These are phyloP conservation scores for Talaromyces thailandensis DNA, from an alignment of 495 filamentous ascomycete genomes.

Conservation along the genomic window DNA sequence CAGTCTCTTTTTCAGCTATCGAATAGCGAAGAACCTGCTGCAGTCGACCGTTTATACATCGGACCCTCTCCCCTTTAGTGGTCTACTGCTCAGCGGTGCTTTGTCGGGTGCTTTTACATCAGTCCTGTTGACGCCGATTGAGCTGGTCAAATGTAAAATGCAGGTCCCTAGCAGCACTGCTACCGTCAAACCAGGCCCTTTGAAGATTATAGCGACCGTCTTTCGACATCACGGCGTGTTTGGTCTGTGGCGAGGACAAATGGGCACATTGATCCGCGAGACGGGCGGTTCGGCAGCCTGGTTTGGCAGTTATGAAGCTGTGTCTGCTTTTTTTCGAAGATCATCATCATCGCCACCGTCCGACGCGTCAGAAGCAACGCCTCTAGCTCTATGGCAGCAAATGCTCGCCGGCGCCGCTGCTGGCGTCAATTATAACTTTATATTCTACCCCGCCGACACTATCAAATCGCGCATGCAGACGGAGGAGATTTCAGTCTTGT, in stretches of 20 bases:
- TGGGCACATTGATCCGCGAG: conserved; percentile 89
- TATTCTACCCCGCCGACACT: conserved; percentile 95
- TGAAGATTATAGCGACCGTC: conserved; percentile 62
- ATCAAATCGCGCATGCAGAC: conserved; percentile 97
- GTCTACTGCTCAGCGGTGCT: conserved; percentile 67
- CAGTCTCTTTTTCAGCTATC: conserved; percentile 84
- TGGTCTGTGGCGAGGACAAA: conserved; percentile 92
- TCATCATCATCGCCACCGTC: conserved; percentile 6
- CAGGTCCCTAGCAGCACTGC: conserved; percentile 57
- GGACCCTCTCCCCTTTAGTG: conserved; percentile 57
- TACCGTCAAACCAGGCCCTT: conserved; percentile 32
- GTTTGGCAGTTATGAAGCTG: conserved; percentile 90
- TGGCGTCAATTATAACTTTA: conserved; percentile 89
- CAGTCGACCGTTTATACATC: conserved; percentile 44
- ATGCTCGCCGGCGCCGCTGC: conserved; percentile 82
- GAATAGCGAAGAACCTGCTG: conserved; percentile 59
- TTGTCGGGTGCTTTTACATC: conserved; percentile 86
- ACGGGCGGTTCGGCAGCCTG: conserved; percentile 88
- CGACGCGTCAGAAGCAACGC: conserved; percentile 15
- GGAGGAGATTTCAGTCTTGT: conserved; percentile 45
- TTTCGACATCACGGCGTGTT: conserved; percentile 69
- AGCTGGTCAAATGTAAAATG: conserved; percentile 98
- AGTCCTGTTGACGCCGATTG: conserved; percentile 85
- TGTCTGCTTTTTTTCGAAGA: conserved; percentile 53
- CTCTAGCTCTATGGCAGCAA: conserved; percentile 59